Percentiles rank a stretch among this genome's conserved stretches.
phyloP scores from a whole-genome alignment of 805 yeast genomes.

The Wickerhamiella azymoides region DNA sequence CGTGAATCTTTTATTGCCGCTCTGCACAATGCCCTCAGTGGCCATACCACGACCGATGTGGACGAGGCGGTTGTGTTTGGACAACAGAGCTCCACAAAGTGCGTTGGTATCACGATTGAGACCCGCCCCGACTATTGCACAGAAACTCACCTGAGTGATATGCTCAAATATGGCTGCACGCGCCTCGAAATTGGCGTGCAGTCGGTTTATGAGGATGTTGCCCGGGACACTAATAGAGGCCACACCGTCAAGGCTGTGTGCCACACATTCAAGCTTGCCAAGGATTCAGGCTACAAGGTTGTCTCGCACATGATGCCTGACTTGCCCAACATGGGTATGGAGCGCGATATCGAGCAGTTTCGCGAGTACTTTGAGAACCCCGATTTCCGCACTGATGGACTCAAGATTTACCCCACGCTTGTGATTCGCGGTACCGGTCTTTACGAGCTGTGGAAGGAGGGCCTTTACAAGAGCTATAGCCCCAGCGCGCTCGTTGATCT shows the following conservation, averaged over 20 bases:
- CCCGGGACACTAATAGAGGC: conserved; percentile 95
- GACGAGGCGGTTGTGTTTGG: conserved; percentile 86
- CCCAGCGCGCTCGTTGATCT: conserved; percentile 88
- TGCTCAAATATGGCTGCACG: conserved; percentile 94
- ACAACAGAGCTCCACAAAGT: conserved; percentile 88
- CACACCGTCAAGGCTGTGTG: conserved; percentile 94
- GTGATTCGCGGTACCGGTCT: conserved; percentile 96
- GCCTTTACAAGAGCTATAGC: conserved; percentile 83
- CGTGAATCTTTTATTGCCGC: conserved; percentile 81
- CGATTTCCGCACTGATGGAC: conserved; percentile 90
- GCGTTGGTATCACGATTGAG: conserved; percentile 97
- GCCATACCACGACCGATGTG: conserved; percentile 71
- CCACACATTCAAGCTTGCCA: conserved; percentile 90
- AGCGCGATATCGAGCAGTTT: conserved; percentile 90
- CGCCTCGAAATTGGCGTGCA: conserved; percentile 95
- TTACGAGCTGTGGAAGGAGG: conserved; percentile 94
- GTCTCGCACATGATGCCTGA: conserved; percentile 99
- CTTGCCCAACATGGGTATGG: conserved; percentile 97
- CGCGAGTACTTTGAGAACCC: conserved; percentile 95
- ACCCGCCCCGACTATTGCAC: conserved; percentile 98
- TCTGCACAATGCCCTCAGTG: conserved; percentile 88
- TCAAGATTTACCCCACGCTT: conserved; percentile 87
- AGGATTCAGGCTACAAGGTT: conserved; percentile 95
- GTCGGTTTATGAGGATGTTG: conserved; percentile 94
- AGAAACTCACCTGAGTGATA: conserved; percentile 84